Evolutionary conservation across 2,329 filamentous ascomycete genomes (phyloP).

Genomic region (Diplodia scrobiculata): DNA sequence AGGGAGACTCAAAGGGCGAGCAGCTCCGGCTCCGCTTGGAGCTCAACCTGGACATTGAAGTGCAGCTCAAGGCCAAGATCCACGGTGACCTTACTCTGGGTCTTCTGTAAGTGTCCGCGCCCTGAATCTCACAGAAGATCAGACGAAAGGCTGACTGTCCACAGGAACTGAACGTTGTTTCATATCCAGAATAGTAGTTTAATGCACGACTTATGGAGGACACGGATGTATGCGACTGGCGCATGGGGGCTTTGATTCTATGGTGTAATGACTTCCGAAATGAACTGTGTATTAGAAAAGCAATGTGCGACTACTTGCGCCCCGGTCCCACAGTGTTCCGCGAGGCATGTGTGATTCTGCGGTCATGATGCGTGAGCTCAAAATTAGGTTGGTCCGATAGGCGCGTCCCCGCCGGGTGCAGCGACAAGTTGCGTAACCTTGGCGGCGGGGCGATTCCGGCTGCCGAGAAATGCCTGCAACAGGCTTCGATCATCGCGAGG

Average conservation of each 20-base stretch:
- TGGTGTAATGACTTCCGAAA: conserved; percentile 13
- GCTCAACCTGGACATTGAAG: conserved; percentile 64
- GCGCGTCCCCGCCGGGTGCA: not conserved
- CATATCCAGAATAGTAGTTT: not conserved
- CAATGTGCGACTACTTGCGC: conserved; percentile 13
- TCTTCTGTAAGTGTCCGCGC: conserved; percentile 49
- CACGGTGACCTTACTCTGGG: conserved; percentile 65
- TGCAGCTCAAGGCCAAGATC: conserved; percentile 66
- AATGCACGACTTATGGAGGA: conserved; percentile 19
- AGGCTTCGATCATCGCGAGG: conserved; percentile 23
- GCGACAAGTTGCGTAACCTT: not conserved
- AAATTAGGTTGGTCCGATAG: conserved; percentile 19
- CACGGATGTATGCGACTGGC: conserved; percentile 19
- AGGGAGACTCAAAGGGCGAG: conserved; percentile 47
- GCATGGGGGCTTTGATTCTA: conserved; percentile 3
- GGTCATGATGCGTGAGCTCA: conserved; percentile 7
- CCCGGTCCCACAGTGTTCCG: not conserved
- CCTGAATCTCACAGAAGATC: not conserved
- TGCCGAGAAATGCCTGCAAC: not conserved
- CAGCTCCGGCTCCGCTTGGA: conserved; percentile 61
- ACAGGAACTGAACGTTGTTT: conserved; percentile 29
- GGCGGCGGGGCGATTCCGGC: conserved; percentile 19
- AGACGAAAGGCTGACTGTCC: conserved; percentile 10
- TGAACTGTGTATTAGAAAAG: conserved; percentile 14
- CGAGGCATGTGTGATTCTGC: not conserved